A percentile compares a stretch with the other conserved stretches of the same genome.
Evolutionary conservation across 345 rosid genomes (phyloP).

Genomic region (Tarenaya hassleriana): DNA sequence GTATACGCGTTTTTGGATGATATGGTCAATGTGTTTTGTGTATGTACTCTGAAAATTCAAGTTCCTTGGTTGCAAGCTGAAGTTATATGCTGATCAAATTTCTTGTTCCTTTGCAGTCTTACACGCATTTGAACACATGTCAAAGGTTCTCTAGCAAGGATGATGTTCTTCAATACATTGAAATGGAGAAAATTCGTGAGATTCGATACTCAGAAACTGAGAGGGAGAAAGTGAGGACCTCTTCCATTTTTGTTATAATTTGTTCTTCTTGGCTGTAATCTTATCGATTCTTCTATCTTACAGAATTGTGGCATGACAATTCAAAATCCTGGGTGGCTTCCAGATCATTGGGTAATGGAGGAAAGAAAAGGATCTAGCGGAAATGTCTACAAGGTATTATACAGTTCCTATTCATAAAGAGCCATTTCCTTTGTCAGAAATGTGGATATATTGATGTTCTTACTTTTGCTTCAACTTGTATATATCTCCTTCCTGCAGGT

Average conservation of each 20-base stretch:
- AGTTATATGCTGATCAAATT: not conserved
- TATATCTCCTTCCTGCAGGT: no score
- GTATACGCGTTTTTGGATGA: not conserved
- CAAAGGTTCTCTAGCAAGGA: constrained; percentile 42
- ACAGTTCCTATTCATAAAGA: no score
- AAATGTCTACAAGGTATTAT: constrained; percentile 31
- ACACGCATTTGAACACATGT: constrained; percentile 36
- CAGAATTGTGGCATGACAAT: constrained; percentile 17
- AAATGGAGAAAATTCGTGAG: constrained; percentile 20
- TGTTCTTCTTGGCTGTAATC: constrained; percentile 16
- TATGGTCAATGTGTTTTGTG: not conserved
- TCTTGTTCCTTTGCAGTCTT: constrained; percentile 30
- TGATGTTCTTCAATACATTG: constrained; percentile 33
- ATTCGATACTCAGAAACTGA: constrained; percentile 7
- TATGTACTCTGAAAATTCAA: not conserved
- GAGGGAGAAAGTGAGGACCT: constrained; percentile 27
- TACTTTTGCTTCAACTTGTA: no score
- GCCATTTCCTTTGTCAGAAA: no score
- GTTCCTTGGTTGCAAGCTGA: no score
- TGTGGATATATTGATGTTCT: no score
- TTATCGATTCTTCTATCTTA: constrained; percentile 1
- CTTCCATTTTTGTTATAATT: not conserved
- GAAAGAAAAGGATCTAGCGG: constrained; percentile 24
- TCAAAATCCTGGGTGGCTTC: constrained; percentile 38
- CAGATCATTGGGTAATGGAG: constrained; percentile 35